Conservation (phyloP, 176 grass and related monocot genomes). For the Oryza glumipatula region DNA sequence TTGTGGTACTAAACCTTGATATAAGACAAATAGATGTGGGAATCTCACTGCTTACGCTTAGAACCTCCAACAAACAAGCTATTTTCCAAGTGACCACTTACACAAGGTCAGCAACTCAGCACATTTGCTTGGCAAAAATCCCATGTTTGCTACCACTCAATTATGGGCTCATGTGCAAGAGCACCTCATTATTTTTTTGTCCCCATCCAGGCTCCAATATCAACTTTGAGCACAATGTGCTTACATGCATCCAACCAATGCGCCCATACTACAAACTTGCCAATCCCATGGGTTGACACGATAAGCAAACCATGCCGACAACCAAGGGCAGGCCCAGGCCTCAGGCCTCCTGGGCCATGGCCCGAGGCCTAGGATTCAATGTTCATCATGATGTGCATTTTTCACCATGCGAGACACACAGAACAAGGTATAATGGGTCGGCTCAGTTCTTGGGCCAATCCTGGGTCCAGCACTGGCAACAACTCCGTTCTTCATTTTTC, state of each 20-base stretch:
- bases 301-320: neutral
- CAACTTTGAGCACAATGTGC: neutral
- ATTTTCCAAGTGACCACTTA: neutral
- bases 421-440: neutral
- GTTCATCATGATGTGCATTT: neutral
- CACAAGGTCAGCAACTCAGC: neutral
- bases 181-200: neutral
- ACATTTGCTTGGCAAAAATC: neutral
- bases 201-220: neutral
- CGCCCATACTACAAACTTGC: neutral
- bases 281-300: neutral
- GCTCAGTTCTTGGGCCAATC: neutral
- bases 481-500: neutral
- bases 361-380: neutral
- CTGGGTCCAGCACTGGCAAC: neutral
- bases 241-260: neutral
- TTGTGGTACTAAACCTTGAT: neutral
- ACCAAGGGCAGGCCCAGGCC: neutral
- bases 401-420: neutral
- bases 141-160: neutral
- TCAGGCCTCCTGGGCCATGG: neutral
- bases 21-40: neutral
- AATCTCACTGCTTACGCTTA: no score
- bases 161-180: neutral
- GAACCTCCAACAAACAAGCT: neutral